These are phyloP conservation scores for Roridomyces roridus DNA, from an alignment of 768 basidiomycete species.

Conservation along the genomic window DNA sequence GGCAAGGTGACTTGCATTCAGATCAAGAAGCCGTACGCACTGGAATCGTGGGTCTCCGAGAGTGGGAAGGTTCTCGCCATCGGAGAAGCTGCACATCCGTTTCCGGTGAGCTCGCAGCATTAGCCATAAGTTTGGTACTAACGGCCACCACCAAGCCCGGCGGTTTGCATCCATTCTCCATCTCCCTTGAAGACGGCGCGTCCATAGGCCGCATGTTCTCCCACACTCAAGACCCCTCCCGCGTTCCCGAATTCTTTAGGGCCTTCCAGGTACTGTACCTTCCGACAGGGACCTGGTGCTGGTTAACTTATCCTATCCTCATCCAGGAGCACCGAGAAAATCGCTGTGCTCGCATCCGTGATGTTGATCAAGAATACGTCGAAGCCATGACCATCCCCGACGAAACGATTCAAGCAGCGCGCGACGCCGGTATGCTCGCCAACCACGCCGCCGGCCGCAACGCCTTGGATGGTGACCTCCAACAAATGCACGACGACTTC, in stretches of 20 bases:
- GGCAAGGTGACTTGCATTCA: constrained; percentile 3
- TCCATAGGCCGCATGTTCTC: constrained; percentile 21
- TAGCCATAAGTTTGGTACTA: neutral
- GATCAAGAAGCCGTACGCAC: neutral
- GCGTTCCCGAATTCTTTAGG: constrained; percentile 16
- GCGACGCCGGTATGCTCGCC: constrained; percentile 2
- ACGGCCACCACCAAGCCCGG: neutral
- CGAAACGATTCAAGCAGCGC: neutral
- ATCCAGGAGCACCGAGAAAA: neutral
- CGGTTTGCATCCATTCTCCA: neutral
- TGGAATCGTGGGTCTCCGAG: constrained; percentile 16
- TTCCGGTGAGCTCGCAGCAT: neutral
- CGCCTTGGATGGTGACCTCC: constrained; percentile 1
- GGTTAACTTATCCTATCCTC: too few species aligned
- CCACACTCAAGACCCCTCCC: constrained; percentile 3
- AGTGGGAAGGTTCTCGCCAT: constrained; percentile 12
- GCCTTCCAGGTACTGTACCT: constrained; percentile 18
- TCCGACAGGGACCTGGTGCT: too few species aligned
- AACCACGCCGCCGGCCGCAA: constrained; percentile 5
- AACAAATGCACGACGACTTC: constrained; percentile 10
- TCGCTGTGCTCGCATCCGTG: neutral
- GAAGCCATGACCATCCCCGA: constrained; percentile 2
- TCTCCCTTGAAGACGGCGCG: constrained; percentile 10
- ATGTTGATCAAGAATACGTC: constrained; percentile 1
- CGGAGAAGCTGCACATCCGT: constrained; percentile 20